These are phyloP conservation scores for Xerocomellus chrysenteron DNA, from an alignment of 768 basidiomycete genomes.

Conservation along the genomic window DNA sequence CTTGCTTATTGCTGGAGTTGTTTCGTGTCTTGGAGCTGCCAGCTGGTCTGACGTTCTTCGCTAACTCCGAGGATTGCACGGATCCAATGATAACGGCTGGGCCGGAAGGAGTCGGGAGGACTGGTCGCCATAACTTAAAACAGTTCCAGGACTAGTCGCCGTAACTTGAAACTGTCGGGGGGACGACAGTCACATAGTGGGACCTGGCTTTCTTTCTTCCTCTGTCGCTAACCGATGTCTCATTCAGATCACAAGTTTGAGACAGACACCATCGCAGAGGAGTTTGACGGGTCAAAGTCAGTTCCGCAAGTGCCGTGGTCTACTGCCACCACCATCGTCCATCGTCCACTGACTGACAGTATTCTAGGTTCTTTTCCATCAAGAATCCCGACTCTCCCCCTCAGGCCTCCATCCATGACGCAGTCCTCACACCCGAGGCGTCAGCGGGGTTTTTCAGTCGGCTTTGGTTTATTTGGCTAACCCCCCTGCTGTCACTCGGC, in stretches of 20 bases:
- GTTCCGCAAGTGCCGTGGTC: slow-evolving; percentile 3
- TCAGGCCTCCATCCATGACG: slow-evolving; percentile 56
- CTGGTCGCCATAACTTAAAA: too few species aligned
- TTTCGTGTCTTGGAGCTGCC: too few species aligned
- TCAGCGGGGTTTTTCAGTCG: slow-evolving; percentile 58
- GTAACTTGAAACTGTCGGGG: too few species aligned
- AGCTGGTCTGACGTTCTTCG: too few species aligned
- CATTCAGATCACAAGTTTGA: background rate
- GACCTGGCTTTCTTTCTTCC: background rate
- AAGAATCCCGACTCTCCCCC: slow-evolving; percentile 36
- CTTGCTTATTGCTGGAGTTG: too few species aligned
- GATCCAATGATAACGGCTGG: too few species aligned
- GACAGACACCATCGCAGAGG: background rate
- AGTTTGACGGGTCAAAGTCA: background rate
- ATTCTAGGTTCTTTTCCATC: slow-evolving; percentile 11
- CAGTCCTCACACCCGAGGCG: slow-evolving; percentile 62
- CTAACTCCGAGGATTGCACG: too few species aligned
- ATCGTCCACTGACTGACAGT: background rate
- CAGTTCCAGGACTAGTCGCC: too few species aligned
- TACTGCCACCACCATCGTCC: background rate
- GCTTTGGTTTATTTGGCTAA: slow-evolving; percentile 76
- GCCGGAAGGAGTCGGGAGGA: too few species aligned
- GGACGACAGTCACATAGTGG: background rate
- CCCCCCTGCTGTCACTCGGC: slow-evolving; percentile 66
- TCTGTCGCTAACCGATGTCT: background rate